Evolutionary conservation across 78 protist species (phyloP), one percentile per base, ranked within the genome.

Genomic region (Paulinella micropora): DNA sequence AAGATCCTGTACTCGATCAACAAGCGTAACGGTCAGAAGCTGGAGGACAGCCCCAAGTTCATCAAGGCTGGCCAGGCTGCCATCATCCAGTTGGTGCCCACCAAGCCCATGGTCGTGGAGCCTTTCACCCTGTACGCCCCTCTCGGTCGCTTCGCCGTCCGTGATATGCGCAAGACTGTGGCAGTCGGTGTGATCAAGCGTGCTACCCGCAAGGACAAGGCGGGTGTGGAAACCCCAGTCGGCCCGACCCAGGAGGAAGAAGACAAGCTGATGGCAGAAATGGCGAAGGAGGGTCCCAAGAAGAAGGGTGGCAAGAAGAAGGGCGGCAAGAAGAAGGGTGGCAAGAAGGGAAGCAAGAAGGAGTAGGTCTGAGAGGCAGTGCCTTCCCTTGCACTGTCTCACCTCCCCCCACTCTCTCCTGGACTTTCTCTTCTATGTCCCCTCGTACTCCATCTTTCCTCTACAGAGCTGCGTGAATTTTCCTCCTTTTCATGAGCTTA

Each of bases 121-220:
- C 32, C 96, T 39, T 95, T 93, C 95, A 79, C 95, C 32, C 93
- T 92, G 51, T 97, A 94, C 95, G 96, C 99, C 64, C 97, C 98
- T 40, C 95, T 97, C 3, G 99, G 99, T 35, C 95, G 99, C 87
- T 97, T 97, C 94, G 99, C 99, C 92, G 97, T 96, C 88, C 94
- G 99, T 38, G 99, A 97, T 84, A 97, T 96, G 98, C 40, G 97
- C 37, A 95, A 94, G 90, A 97, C 99, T 85, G 98, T 97, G 79
- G 99, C 98, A 69, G 99, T 96, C 92, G 98, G 99, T 91, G 98
- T 96, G 94, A 93, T 95, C 96, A 95, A 94, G 93, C 37, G 2
- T 0, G 90, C 3, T 32, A 73, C 35, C 87, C 90, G 90, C 91
- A 92, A 93, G 93, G 86, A 39, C 34, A 35, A 3, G 67, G 3